These are phyloP conservation scores for Cetraspora pellucida DNA, from an alignment of 192 early-diverging fungal genomes.

Conservation along the genomic window DNA sequence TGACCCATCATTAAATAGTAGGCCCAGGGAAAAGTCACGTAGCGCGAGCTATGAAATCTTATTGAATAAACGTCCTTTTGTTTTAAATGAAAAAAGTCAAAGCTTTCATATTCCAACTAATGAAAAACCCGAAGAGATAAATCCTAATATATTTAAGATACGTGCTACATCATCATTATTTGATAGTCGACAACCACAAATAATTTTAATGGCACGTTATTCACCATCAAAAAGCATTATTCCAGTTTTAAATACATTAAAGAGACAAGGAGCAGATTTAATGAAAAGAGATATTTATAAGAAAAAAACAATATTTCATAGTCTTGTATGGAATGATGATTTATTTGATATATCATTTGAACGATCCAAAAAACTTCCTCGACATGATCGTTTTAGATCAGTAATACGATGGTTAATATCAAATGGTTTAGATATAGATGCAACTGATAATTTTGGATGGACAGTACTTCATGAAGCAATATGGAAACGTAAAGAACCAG, in stretches of 20 bases:
- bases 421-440: slow-evolving; percentile 3
- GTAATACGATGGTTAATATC: slow-evolving; percentile 13
- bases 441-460: slow-evolving; percentile 12
- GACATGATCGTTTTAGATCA: background rate
- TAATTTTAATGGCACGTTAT: background rate
- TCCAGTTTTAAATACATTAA: background rate
- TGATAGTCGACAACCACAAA: background rate
- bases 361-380: background rate
- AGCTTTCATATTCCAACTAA: background rate
- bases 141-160: background rate
- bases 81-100: background rate
- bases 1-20: too few species aligned
- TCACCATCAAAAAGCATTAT: background rate
- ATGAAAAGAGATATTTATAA: background rate
- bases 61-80: background rate
- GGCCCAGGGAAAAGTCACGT: too few species aligned
- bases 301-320: background rate
- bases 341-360: background rate
- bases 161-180: background rate
- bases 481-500: slow-evolving; percentile 19
- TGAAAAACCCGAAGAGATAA: background rate
- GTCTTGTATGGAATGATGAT: slow-evolving; percentile 7
- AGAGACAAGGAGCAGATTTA: background rate
- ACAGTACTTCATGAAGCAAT: slow-evolving; percentile 18
- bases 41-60: too few species aligned